Evolutionary conservation across 129 eudicot species (phyloP), one percentile per base, ranked within the genome.

Genomic region (Flaveria ramosissima): DNA sequence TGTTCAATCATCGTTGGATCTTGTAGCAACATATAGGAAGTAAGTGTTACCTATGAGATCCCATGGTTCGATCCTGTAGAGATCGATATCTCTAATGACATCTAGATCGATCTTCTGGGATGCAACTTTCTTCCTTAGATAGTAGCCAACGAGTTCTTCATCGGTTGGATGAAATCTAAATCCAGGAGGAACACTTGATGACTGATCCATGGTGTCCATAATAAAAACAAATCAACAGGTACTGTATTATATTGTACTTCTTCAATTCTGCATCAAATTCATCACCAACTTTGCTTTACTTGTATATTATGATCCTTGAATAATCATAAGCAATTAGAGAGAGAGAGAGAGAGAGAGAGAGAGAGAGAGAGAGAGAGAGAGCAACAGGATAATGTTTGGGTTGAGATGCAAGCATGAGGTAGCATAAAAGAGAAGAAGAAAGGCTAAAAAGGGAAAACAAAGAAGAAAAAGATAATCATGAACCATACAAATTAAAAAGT

Each of bases 41-140:
- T 60, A 71, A 23, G 13, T 63, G 11, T 23, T 90, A 90, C 96
- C 96, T 82, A 81, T 88, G 32, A 90, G 90, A 84, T 90, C 96
- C 97, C 97, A 91, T 6, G 97, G 97, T 83, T 91, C 97, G 14
- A 91, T 91, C 69, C 94, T 64, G 75, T 91, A 91, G 20, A 91
- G 88, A 89, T 91, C 95, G 69, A 91, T 89, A 19, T 91, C 95
- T 70, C 90, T 84, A 55, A 91, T 89, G 63, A 91, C 95, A 63
- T 91, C 97, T 50, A 89, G 97, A 85, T 91, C 97, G 50, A 91
- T 91, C 84, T 78, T 91, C 62, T 91, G 97, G 13, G 95, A 88
- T 1, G 95, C 92, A 73, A 91, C 77, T 73, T 91, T 91, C 89
- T 91, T 91, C 85, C 93, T 85, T 30, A 91, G 90, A 75, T 91